phyloP scores from a whole-genome alignment of 1,139 yeast species.

The Debaryomyces sp. region DNA sequence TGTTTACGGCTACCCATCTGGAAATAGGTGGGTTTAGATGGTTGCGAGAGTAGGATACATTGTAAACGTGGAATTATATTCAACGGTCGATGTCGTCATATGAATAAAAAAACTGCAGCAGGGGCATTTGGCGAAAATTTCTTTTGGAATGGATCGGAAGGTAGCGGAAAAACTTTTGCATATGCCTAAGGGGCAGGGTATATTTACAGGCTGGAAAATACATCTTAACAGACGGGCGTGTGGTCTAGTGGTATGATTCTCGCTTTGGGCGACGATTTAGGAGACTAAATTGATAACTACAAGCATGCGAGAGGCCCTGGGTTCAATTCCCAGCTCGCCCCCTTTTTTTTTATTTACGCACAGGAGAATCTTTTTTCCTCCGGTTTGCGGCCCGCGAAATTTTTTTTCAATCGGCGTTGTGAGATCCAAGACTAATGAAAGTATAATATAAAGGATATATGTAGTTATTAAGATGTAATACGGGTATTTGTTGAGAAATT shows the following conservation, averaged over 20 bases:
- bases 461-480: not conserved
- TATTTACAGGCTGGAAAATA: not conserved
- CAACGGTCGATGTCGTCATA: not conserved
- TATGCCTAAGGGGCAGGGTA: not conserved
- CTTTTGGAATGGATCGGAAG: not conserved
- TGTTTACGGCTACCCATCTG: not conserved
- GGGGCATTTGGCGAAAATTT: not conserved
- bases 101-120: not conserved
- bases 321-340: conserved; percentile 26
- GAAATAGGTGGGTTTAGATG: not conserved
- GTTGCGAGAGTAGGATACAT: not conserved
- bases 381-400: not conserved
- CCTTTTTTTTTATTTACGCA: conserved; percentile 10
- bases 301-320: conserved; percentile 24
- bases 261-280: conserved; percentile 20
- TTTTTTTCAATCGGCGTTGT: not conserved
- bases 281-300: conserved; percentile 14
- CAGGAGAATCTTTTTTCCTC: not conserved
- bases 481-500: not conserved
- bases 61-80: not conserved
- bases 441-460: not conserved
- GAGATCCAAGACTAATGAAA: not conserved
- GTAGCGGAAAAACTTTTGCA: not conserved
- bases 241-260: conserved; percentile 25
- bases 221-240: conserved; percentile 17